Conservation (phyloP, 2,329 filamentous ascomycete genomes). For the Leptosphaerulina australis region DNA sequence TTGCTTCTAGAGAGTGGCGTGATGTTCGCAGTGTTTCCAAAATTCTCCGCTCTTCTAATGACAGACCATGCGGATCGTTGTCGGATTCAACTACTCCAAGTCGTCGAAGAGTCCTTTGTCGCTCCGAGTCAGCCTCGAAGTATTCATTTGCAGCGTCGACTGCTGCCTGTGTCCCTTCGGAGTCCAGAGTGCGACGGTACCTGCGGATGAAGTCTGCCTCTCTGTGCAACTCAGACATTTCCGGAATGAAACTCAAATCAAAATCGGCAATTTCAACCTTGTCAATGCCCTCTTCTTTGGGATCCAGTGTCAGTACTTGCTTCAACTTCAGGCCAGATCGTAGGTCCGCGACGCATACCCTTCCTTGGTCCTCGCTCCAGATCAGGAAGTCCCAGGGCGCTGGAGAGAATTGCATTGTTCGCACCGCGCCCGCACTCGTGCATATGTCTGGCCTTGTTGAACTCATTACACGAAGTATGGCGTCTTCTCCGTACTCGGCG, state of each 20-base stretch:
- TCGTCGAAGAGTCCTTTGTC: conserved; percentile 40
- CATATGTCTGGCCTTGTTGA: conserved; percentile 72
- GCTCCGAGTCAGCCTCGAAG: conserved; percentile 49
- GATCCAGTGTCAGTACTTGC: conserved; percentile 71
- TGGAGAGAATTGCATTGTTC: conserved; percentile 91
- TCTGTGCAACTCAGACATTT: conserved; percentile 57
- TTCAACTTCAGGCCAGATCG: conserved; percentile 69
- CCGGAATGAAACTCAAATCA: conserved; percentile 37
- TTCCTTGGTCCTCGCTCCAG: conserved; percentile 88
- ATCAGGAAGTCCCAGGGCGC: conserved; percentile 88
- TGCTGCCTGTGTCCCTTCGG: conserved; percentile 46
- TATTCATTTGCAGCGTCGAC: conserved; percentile 52
- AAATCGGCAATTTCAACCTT: conserved; percentile 63
- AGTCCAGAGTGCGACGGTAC: conserved; percentile 49
- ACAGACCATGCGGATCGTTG: conserved; percentile 55
- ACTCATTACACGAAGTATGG: conserved; percentile 75
- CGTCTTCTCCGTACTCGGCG: conserved; percentile 58
- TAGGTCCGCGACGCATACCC: conserved; percentile 75
- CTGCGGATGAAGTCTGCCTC: conserved; percentile 53
- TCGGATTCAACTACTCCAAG: conserved; percentile 49
- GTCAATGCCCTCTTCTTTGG: conserved; percentile 61
- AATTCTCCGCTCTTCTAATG: conserved; percentile 53
- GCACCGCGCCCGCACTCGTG: conserved; percentile 74
- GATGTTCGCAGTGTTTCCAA: conserved; percentile 54
- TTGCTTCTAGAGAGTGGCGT: conserved; percentile 51